Conservation (phyloP, 2,329 filamentous ascomycete species). For the Cladobotryum mycophilum region DNA sequence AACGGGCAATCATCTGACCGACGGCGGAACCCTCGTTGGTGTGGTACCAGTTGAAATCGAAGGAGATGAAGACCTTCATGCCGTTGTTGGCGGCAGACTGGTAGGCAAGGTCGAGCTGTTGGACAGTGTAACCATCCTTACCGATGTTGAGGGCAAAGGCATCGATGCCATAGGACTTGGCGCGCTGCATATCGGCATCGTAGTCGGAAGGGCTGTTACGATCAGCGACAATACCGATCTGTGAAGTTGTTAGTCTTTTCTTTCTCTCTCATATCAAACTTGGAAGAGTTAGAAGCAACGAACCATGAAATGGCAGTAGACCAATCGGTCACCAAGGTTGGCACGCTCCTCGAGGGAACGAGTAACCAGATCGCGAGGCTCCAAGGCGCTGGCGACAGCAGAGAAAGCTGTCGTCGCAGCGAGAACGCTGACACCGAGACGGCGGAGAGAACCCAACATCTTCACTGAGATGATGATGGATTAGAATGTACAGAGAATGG, state of each 20-base stretch:
- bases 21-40: constrained; percentile 30
- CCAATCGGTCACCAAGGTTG: constrained; percentile 20
- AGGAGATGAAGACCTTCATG: constrained; percentile 52
- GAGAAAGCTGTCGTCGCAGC: constrained; percentile 13
- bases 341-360: constrained; percentile 15
- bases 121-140: constrained; percentile 35
- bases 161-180: constrained; percentile 38
- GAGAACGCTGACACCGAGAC: constrained; percentile 12
- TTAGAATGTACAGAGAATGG: too few relatives aligned
- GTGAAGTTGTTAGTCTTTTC: constrained; percentile 9
- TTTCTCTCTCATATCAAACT: neutral
- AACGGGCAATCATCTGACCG: constrained; percentile 40
- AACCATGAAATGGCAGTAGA: constrained; percentile 41
- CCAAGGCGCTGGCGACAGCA: constrained; percentile 5
- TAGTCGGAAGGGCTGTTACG: constrained; percentile 37
- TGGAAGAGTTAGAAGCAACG: neutral
- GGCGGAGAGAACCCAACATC: constrained; percentile 13
- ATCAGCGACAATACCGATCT: constrained; percentile 39
- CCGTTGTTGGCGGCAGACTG: constrained; percentile 39
- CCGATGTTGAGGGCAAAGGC: constrained; percentile 47
- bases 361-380: neutral
- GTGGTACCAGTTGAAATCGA: constrained; percentile 48
- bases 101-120: constrained; percentile 44
- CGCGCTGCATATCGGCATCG: constrained; percentile 40
- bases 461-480: neutral